phyloP scores from a whole-genome alignment of 768 basidiomycete genomes.

The Phylloporus sp. region DNA sequence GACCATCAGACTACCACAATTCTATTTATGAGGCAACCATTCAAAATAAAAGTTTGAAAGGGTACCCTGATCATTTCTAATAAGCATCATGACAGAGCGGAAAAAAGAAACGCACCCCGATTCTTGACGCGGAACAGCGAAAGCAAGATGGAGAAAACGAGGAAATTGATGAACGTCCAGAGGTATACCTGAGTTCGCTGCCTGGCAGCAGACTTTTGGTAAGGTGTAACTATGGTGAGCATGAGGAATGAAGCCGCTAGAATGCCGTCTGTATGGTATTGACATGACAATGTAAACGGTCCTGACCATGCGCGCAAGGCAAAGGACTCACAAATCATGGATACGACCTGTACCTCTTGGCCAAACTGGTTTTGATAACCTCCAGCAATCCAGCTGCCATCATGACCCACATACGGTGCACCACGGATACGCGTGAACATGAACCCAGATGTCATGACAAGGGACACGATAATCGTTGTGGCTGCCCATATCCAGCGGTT shows the following conservation, averaged over 20 bases:
- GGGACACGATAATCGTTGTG: conserved; percentile 57
- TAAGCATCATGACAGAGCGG: background rate
- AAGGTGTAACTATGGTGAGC: conserved; percentile 77
- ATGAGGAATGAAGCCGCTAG: conserved; percentile 76
- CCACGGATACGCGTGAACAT: conserved; percentile 96
- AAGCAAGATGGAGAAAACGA: conserved; percentile 83
- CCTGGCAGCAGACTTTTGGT: conserved; percentile 62
- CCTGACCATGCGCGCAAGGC: background rate
- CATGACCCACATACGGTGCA: conserved; percentile 61
- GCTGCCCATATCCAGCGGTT: conserved; percentile 79
- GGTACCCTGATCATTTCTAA: conserved; percentile 52
- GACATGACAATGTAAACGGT: background rate
- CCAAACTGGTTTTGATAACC: conserved; percentile 92
- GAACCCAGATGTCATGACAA: conserved; percentile 87
- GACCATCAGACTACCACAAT: background rate
- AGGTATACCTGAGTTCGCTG: conserved; percentile 88
- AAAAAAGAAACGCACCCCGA: conserved; percentile 48
- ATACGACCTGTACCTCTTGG: conserved; percentile 87
- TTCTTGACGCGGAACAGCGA: conserved; percentile 91
- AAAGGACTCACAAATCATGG: conserved; percentile 70
- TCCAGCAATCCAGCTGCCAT: conserved; percentile 76
- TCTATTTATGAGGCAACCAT: background rate
- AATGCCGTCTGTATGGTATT: conserved; percentile 63
- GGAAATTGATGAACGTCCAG: conserved; percentile 77
- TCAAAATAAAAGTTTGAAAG: conserved; percentile 73